phyloP scores from a whole-genome alignment of 2,329 filamentous ascomycete genomes.

The Ceratocystis albifundus region DNA sequence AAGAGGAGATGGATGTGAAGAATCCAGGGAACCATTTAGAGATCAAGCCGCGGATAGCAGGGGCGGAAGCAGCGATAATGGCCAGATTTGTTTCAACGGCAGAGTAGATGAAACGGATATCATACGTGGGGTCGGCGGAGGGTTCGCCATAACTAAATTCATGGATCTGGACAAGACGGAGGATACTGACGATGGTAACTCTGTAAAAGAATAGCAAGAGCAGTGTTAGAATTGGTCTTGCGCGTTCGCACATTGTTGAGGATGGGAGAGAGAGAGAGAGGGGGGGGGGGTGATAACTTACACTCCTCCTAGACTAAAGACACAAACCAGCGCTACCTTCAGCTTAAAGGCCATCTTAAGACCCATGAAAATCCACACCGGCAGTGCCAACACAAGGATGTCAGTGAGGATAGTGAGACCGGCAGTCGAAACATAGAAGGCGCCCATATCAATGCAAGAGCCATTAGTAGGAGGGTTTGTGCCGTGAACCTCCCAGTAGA shows the following conservation, averaged over 20 bases:
- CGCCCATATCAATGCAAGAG: conserved; percentile 30
- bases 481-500: conserved; percentile 28
- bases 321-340: conserved; percentile 33
- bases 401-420: conserved; percentile 35
- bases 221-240: neutral
- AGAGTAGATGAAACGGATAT: conserved; percentile 29
- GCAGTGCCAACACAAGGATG: conserved; percentile 32
- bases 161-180: conserved; percentile 29
- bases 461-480: conserved; percentile 24
- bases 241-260: no score
- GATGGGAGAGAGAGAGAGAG: no score
- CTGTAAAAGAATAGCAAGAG: conserved; percentile 25
- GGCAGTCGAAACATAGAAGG: conserved; percentile 30
- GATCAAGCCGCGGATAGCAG: conserved; percentile 31
- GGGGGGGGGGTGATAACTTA: conserved; percentile 27
- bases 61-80: conserved; percentile 32
- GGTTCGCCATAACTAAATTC: conserved; percentile 20
- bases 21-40: conserved; percentile 30
- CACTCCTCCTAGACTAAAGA: conserved; percentile 33
- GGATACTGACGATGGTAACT: conserved; percentile 29
- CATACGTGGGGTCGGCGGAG: conserved; percentile 26
- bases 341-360: conserved; percentile 32
- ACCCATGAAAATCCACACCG: conserved; percentile 33
- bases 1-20: conserved; percentile 25
- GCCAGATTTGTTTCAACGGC: conserved; percentile 32